Base-by-base conservation (phyloP, 2,329 filamentous ascomycete genomes). In the Colletotrichum karsti region DNA sequence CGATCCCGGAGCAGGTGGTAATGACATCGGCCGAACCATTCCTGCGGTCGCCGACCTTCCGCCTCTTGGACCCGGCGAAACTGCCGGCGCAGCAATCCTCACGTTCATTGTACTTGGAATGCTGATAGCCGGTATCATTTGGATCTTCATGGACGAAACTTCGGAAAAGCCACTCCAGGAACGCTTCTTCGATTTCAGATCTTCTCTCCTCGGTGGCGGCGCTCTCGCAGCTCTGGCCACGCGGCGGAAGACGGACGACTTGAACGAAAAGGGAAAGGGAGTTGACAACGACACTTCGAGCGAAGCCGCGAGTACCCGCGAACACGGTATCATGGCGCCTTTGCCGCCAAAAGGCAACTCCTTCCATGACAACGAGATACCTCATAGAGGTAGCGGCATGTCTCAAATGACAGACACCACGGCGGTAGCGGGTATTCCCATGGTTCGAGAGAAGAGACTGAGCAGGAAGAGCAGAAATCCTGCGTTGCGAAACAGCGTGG, bases 31-130 rank as follows among this genome's bases (percentile, higher is more conserved):
- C 50, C 76, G 80, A n/a, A 77, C 76, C 7, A 75, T 82, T 20
- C 66, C 66, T 3, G 56, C 54, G 2, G 55, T 51, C 7, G 72
- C 73, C 1, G 74, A 79, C 1, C 84, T 90, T 35, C 55, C 64
- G 5, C 69, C 69, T 7, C 22, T 65, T 5, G 46, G 48, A 4
- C 83, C 83, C 1, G 89, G 84, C 7, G 92, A 95, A 74, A 88
- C 83, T 69, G 91, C 88, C 7, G 93, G 92, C 10, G 92, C 92
- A 39, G 87, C 87, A 10, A 86, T 94, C 67, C 71, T 84, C 56
- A 95, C 92, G 1, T 79, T 88, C 3, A 54, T 90, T 6, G 77
- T 91, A 3, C 75, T 93, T 1, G 74, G 84, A 6, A 78, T 83
- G 7, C 80, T 92, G 41, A 69, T 91, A 24, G 83, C 83, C 1